These are phyloP conservation scores for Conticribra guillardii DNA, from an alignment of 108 stramenopile species.

Conservation along the genomic window DNA sequence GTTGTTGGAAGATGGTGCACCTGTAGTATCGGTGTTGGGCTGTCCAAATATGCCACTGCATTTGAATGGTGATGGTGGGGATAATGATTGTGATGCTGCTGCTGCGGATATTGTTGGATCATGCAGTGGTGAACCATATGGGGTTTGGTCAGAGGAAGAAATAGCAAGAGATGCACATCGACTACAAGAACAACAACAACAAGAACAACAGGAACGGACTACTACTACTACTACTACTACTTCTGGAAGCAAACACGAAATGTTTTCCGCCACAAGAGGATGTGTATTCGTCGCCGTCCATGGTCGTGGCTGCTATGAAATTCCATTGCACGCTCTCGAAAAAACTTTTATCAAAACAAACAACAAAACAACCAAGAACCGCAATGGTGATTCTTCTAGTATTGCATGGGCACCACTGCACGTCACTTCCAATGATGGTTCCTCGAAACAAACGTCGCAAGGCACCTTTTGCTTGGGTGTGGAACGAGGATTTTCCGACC, in stretches of 20 bases:
- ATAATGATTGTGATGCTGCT: too few relatives aligned
- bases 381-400: not conserved
- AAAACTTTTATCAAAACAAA: conserved; percentile 1
- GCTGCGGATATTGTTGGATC: too few relatives aligned
- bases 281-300: conserved; percentile 76
- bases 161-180: conserved; percentile 6
- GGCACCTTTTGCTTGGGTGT: conserved; percentile 73
- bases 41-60: conserved; percentile 78
- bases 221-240: not conserved
- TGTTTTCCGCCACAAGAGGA: conserved; percentile 54
- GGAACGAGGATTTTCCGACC: conserved; percentile 63
- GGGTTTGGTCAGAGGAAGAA: conserved; percentile 55
- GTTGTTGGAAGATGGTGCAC: conserved; percentile 66
- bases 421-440: conserved; percentile 49
- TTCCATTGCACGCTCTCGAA: conserved; percentile 40
- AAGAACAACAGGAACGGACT: not conserved
- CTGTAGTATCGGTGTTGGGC: conserved; percentile 74
- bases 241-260: not conserved
- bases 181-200: conserved; percentile 9
- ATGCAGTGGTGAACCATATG: conserved; percentile 9
- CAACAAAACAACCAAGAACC: not conserved
- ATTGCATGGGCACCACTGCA: conserved; percentile 29
- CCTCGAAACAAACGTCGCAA: conserved; percentile 13
- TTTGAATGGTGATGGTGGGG: too few relatives aligned
- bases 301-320: conserved; percentile 77